Percentiles rank a stretch among this genome's conserved stretches.
Evolutionary conservation across 192 early-diverging fungal genomes (phyloP).

Genomic region (Backusella circina): DNA sequence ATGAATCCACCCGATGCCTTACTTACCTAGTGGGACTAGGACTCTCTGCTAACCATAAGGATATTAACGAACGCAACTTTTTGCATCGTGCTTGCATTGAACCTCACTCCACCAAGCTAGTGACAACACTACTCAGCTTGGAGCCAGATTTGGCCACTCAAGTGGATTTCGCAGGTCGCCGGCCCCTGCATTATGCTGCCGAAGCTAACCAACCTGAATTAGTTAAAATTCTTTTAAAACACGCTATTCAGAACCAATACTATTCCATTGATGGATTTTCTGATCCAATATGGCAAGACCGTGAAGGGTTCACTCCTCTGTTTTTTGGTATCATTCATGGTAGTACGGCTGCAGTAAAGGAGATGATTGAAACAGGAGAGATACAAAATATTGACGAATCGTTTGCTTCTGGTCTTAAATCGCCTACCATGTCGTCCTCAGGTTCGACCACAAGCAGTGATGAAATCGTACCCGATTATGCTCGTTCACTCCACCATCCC

Average conservation of each 20-base stretch:
- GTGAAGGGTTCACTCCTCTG: conserved; percentile 62
- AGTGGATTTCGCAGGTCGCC: conserved; percentile 54
- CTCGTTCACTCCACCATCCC: conserved; percentile 20
- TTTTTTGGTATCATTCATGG: conserved; percentile 60
- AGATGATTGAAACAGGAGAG: conserved; percentile 49
- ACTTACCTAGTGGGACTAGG: conserved; percentile 31
- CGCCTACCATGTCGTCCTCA: neutral
- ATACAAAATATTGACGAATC: conserved; percentile 48
- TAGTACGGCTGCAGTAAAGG: conserved; percentile 39
- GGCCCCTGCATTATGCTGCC: conserved; percentile 61
- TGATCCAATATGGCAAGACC: conserved; percentile 52
- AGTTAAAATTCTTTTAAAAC: conserved; percentile 40
- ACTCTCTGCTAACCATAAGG: conserved; percentile 31
- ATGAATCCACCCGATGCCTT: conserved; percentile 36
- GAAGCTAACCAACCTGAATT: conserved; percentile 46
- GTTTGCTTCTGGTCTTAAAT: conserved; percentile 22
- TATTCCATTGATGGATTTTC: conserved; percentile 34
- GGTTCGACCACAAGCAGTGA: neutral
- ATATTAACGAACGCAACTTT: conserved; percentile 60
- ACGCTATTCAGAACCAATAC: conserved; percentile 38
- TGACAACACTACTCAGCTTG: conserved; percentile 10
- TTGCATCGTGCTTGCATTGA: conserved; percentile 44
- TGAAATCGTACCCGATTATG: conserved; percentile 9
- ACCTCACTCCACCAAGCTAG: conserved; percentile 31
- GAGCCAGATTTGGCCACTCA: conserved; percentile 26